Percentiles rank a stretch among this genome's conserved stretches.
Evolutionary conservation across 768 basidiomycete genomes (phyloP).

Genomic region (Mycena alexandri): DNA sequence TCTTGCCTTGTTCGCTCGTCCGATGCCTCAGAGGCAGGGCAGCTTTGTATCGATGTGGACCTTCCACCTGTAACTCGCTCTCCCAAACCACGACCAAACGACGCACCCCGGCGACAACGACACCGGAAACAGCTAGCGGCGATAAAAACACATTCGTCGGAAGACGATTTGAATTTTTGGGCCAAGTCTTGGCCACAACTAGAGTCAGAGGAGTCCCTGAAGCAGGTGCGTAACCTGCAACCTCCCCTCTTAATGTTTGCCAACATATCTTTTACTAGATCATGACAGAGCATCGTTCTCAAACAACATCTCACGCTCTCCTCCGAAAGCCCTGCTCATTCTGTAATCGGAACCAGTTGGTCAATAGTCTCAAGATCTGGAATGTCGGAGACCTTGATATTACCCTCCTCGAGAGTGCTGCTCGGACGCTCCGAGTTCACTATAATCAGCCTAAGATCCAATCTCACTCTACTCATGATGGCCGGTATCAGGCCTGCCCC

Average conservation of each 20-base stretch:
- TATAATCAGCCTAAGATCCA: neutral
- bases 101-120: neutral
- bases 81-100: too few relatives aligned
- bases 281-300: neutral
- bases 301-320: neutral
- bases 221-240: conserved; percentile 2
- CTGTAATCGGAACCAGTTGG: neutral
- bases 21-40: neutral
- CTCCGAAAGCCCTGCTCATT: neutral
- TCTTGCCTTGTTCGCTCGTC: neutral
- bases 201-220: conserved; percentile 2
- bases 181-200: conserved; percentile 14
- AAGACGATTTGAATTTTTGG: neutral
- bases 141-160: neutral
- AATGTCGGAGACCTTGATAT: neutral
- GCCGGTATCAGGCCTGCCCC: neutral
- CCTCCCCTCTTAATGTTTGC: neutral
- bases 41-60: neutral
- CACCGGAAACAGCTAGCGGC: neutral
- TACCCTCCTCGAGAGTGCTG: neutral
- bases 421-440: neutral
- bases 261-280: neutral
- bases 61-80: too few relatives aligned
- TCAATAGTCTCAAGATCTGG: neutral
- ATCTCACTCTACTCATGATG: neutral